These are phyloP conservation scores for Botrytis tulipae DNA, from an alignment of 2,329 filamentous ascomycete genomes.

Conservation along the genomic window DNA sequence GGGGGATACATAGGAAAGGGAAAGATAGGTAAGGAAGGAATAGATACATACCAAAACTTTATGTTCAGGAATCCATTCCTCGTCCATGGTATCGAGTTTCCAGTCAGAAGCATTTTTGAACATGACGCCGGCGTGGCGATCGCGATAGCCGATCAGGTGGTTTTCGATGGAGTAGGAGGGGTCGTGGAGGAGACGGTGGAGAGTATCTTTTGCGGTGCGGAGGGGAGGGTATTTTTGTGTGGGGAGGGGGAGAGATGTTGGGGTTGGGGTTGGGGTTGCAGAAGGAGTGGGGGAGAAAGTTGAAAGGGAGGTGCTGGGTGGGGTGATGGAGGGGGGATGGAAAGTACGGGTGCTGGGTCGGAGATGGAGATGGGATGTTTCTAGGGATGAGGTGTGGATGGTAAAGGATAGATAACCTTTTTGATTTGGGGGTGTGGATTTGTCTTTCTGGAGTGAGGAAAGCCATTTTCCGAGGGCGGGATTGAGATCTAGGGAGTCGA, in stretches of 20 bases:
- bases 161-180: constrained; percentile 15
- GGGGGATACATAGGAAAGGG: background rate
- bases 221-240: background rate
- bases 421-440: background rate
- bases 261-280: background rate
- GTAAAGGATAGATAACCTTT: background rate
- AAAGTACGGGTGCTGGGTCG: background rate
- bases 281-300: background rate
- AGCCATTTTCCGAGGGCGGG: background rate
- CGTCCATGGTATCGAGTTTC: background rate
- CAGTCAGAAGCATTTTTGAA: background rate
- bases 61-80: background rate
- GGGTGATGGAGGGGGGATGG: background rate
- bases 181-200: constrained; percentile 19
- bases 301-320: background rate
- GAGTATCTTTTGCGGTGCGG: background rate
- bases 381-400: too few species aligned
- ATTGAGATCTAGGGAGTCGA: background rate
- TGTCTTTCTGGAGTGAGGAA: background rate
- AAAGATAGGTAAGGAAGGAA: background rate
- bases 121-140: background rate
- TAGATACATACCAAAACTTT: background rate
- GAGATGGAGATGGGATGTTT: background rate
- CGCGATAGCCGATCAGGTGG: background rate
- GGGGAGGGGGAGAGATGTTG: background rate